Conservation (phyloP, 2,329 filamentous ascomycete genomes). For the Penicillium crustosum region DNA sequence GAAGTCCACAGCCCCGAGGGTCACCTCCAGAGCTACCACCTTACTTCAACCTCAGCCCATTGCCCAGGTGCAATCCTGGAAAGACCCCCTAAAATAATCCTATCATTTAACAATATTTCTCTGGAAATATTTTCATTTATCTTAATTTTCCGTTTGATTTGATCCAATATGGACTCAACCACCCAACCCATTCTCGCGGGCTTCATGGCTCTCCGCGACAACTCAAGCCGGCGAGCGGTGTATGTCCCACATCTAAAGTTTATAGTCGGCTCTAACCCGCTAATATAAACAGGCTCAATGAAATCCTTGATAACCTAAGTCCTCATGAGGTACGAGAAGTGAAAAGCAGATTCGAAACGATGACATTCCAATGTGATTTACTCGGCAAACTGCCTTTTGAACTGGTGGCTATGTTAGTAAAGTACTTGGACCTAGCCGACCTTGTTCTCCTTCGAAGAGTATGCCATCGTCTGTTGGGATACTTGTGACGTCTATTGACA, state of each 20-base stretch:
- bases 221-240: constrained; percentile 22
- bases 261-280: not conserved
- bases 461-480: constrained; percentile 5
- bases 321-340: constrained; percentile 36
- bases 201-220: constrained; percentile 25
- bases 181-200: constrained; percentile 13
- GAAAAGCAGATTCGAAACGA: constrained; percentile 19
- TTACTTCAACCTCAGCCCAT: not conserved
- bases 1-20: not conserved
- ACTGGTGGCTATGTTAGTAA: constrained; percentile 29
- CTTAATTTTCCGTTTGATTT: not conserved
- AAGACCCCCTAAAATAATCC: not conserved
- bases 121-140: not conserved
- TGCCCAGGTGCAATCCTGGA: not conserved
- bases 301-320: constrained; percentile 30
- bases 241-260: constrained; percentile 1
- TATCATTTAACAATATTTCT: not conserved
- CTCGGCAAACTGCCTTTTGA: constrained; percentile 35
- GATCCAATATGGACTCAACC: constrained; percentile 5
- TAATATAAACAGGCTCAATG: constrained; percentile 25
- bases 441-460: constrained; percentile 32
- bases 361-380: constrained; percentile 35
- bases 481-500: not conserved
- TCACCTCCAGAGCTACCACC: not conserved
- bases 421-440: constrained; percentile 30